A percentile compares a stretch with the other conserved stretches of the same genome.
Evolutionary conservation across 179 eudicot genomes (phyloP).

Genomic region (Beta macrorhiza): DNA sequence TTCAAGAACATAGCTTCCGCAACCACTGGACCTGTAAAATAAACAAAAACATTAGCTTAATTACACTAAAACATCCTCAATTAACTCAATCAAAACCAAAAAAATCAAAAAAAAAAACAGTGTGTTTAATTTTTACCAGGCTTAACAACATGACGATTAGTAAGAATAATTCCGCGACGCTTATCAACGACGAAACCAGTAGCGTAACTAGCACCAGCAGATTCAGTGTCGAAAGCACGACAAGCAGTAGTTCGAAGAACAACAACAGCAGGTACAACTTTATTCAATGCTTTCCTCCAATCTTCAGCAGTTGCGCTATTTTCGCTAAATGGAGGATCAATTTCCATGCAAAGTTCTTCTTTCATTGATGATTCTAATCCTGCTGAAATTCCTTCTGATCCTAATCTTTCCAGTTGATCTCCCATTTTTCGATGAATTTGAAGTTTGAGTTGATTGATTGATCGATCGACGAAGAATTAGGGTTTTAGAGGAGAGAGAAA

Average conservation of each 20-base stretch:
- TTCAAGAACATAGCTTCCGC: conserved; percentile 98
- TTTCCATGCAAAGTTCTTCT: conserved; percentile 76
- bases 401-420: conserved; percentile 52
- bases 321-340: conserved; percentile 67
- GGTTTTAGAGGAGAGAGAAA: conserved; percentile 18
- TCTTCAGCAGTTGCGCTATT: conserved; percentile 71
- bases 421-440: conserved; percentile 25
- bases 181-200: conserved; percentile 95
- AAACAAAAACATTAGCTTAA: neutral
- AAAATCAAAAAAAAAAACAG: neutral
- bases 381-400: conserved; percentile 43
- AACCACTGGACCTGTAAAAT: conserved; percentile 77
- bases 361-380: conserved; percentile 46
- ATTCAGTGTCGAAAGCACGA: conserved; percentile 87
- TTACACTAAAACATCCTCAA: neutral
- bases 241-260: conserved; percentile 88
- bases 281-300: conserved; percentile 79
- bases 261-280: conserved; percentile 88
- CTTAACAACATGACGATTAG: conserved; percentile 96
- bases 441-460: neutral
- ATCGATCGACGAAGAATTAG: conserved; percentile 10
- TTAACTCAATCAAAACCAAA: neutral
- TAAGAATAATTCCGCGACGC: conserved; percentile 81
- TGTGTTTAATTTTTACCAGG: conserved; percentile 44
- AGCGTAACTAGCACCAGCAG: conserved; percentile 84